Percentiles rank a stretch among this genome's conserved stretches.
phyloP scores from a whole-genome alignment of 2,329 filamentous ascomycete species.

The Verticillium nonalfalfae region DNA sequence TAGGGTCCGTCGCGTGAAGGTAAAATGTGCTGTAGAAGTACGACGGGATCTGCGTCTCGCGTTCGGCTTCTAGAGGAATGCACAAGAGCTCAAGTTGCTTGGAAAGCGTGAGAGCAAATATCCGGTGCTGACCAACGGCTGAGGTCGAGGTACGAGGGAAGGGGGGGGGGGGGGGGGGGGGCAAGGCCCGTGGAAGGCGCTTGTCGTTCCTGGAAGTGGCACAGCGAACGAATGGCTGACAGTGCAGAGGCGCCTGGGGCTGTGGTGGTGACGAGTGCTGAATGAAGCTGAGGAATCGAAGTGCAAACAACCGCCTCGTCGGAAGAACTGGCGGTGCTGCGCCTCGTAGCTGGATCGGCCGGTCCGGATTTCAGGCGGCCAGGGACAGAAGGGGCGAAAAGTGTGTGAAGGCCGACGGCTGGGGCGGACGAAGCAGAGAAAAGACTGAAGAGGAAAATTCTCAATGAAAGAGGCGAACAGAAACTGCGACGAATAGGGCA shows the following conservation, averaged over 20 bases:
- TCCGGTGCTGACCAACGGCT: neutral
- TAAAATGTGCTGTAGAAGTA: neutral
- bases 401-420: neutral
- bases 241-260: neutral
- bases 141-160: too few relatives aligned
- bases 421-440: neutral
- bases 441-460: neutral
- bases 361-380: neutral
- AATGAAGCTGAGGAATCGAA: neutral
- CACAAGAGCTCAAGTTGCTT: neutral
- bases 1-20: neutral
- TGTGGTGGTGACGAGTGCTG: neutral
- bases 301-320: neutral
- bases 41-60: constrained; percentile 3
- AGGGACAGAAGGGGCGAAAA: neutral
- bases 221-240: neutral
- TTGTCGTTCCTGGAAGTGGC: neutral
- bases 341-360: neutral
- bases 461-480: neutral
- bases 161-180: too few relatives aligned
- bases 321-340: neutral
- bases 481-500: neutral
- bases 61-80: constrained; percentile 7
- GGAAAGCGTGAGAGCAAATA: neutral
- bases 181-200: neutral